Conservation (phyloP, 495 filamentous ascomycete species). For the Thozetella sp. region DNA sequence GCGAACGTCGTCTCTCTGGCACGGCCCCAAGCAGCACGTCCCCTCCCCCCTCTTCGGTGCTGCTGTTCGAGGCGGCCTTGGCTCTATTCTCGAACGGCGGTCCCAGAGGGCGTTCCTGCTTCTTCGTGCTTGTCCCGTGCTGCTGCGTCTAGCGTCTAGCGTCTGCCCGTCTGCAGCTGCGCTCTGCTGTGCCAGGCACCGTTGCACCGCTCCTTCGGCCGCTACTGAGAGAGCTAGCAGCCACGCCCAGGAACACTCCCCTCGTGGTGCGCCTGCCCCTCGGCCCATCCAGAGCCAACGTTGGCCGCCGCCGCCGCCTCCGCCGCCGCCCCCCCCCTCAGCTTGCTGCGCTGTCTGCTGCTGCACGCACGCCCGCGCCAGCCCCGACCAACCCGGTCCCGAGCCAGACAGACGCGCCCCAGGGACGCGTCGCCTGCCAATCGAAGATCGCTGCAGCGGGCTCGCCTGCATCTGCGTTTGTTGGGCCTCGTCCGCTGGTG, state of each 20-base stretch:
- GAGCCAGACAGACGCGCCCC: constrained; percentile 11
- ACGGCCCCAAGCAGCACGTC: too few species aligned
- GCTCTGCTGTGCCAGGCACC: constrained; percentile 12
- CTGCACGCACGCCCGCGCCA: too few species aligned
- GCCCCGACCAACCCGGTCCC: not conserved
- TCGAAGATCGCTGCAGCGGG: constrained; percentile 5
- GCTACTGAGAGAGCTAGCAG: not conserved
- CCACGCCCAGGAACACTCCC: constrained; percentile 2
- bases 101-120: not conserved
- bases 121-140: too few species aligned
- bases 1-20: too few species aligned
- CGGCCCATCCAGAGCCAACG: too few species aligned
- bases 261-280: too few species aligned
- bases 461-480: not conserved
- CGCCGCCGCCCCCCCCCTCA: not conserved
- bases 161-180: constrained; percentile 10
- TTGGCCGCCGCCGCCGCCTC: too few species aligned
- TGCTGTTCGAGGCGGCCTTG: too few species aligned
- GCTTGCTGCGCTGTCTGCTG: not conserved
- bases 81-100: too few species aligned
- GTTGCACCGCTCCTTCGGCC: constrained; percentile 13
- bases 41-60: too few species aligned
- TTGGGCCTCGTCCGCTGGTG: not conserved
- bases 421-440: constrained; percentile 18
- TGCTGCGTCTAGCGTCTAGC: constrained; percentile 3